Conservation (phyloP, 768 basidiomycete genomes). For the Leccinum longicurvipes region DNA sequence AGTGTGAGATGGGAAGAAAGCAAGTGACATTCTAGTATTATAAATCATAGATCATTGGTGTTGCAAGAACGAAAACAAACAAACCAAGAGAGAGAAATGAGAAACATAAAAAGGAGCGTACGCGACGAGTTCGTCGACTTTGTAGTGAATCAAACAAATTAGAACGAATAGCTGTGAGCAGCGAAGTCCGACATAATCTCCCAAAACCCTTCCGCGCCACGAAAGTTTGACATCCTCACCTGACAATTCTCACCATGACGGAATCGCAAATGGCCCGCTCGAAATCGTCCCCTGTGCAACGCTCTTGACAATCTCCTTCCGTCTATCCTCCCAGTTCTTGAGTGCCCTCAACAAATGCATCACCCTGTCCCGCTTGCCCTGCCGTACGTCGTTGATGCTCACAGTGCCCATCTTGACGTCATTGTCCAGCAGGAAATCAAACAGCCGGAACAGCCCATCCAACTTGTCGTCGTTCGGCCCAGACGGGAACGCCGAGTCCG, state of each 20-base stretch:
- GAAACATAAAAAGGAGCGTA: constrained; percentile 19
- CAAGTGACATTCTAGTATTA: neutral
- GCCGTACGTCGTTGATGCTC: constrained; percentile 89
- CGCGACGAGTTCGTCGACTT: constrained; percentile 12
- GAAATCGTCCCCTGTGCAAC: constrained; percentile 40
- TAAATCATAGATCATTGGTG: neutral
- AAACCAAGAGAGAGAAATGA: neutral
- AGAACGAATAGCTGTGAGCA: neutral
- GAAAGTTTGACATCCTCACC: too few species aligned
- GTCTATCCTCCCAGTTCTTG: constrained; percentile 78
- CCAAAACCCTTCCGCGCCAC: neutral
- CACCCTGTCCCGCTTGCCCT: constrained; percentile 79
- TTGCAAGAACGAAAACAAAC: neutral
- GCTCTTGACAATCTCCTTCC: constrained; percentile 51
- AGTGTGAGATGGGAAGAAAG: neutral
- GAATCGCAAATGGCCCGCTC: neutral
- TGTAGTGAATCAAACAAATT: neutral
- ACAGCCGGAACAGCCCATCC: constrained; percentile 82
- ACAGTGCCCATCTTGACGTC: constrained; percentile 90
- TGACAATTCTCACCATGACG: constrained; percentile 1
- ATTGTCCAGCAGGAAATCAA: constrained; percentile 90
- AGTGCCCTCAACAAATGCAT: constrained; percentile 73
- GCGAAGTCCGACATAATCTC: neutral
- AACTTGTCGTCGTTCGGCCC: constrained; percentile 72
- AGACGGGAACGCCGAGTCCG: constrained; percentile 74